These are phyloP conservation scores for Penicillium lividum DNA, from an alignment of 495 filamentous ascomycete genomes.

Conservation along the genomic window DNA sequence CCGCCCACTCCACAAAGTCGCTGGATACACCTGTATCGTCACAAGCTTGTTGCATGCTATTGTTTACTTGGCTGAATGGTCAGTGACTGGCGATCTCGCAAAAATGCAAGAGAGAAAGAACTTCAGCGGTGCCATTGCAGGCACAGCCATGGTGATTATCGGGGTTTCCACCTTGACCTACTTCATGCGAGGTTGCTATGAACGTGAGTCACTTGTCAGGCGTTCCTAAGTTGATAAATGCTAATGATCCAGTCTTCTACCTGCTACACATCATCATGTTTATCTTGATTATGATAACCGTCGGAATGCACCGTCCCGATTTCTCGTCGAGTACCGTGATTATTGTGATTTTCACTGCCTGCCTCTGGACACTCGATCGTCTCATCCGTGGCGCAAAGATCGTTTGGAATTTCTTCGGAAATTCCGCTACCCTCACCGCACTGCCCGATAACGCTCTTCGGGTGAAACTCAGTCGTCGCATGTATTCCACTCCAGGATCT, in stretches of 20 bases:
- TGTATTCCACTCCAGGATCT: conserved; percentile 48
- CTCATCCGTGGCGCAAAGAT: conserved; percentile 50
- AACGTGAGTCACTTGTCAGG: conserved; percentile 25
- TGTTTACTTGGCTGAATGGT: conserved; percentile 42
- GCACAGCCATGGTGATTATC: conserved; percentile 49
- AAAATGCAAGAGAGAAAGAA: conserved; percentile 34
- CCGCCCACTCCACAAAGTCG: conserved; percentile 59
- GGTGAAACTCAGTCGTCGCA: conserved; percentile 50
- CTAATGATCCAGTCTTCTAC: conserved; percentile 46
- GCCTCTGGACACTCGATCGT: conserved; percentile 55
- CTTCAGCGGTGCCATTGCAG: conserved; percentile 48
- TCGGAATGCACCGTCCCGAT: conserved; percentile 56
- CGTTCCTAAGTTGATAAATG: not conserved
- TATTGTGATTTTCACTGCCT: conserved; percentile 47
- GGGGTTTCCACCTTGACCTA: conserved; percentile 28
- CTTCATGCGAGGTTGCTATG: conserved; percentile 48
- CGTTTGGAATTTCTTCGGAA: conserved; percentile 50
- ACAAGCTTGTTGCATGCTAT: conserved; percentile 45
- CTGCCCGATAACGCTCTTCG: conserved; percentile 57
- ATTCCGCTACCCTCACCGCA: conserved; percentile 54
- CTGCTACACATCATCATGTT: conserved; percentile 54
- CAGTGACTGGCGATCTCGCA: conserved; percentile 27
- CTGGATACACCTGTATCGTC: conserved; percentile 55
- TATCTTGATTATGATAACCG: conserved; percentile 48
- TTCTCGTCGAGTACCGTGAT: conserved; percentile 39